Evolutionary conservation across 192 early-diverging fungal species (phyloP), one percentile per base, ranked within the genome.

Genomic region (Backusella luteola): DNA sequence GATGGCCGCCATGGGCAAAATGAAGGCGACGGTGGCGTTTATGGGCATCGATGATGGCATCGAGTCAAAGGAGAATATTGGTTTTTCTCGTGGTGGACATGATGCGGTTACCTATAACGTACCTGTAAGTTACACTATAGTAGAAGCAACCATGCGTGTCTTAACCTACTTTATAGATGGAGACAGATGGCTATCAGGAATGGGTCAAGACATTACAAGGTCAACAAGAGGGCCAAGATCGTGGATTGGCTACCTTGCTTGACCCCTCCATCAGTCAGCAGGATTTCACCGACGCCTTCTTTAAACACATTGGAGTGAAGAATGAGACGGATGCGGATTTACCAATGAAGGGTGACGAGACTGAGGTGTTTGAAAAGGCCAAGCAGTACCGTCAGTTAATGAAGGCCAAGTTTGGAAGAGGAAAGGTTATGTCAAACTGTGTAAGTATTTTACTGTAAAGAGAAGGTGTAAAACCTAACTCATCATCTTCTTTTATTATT

Each of bases 1-100:
- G n/a, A 63, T 88, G 76, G 84, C 83, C 3, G 87, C 87, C 7
- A 84, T 88, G 83, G 80, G 80, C 32, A 86, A 76, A 63, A 88
- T 88, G 87, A 80, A 79, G 34, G 46, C 74, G 1, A 85, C 85
- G 29, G 81, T 78, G 6, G 77, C 69, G 34, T 79, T 79, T 32
- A 44, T 83, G 41, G 74, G 73, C 6, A 73, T 79, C 19, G 23
- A 79, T 36, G 35, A 71, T 39, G n/a, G 29, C 2, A 9, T 39
- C 12, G 26, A 21, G 11, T 71, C 67, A 39, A 21, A 38, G 21
- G 41, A 75, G 14, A 74, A 36, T 15, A 49, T 77, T 67, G 80
- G 80, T 0, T 59, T 59, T 36, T 68, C 73, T 21, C 72, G 73
- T 17, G 71, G 75, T 71, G 80, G 80, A 17, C 39, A 67, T 29